These are phyloP conservation scores for Planoprotostelium fungivorum DNA, from an alignment of 78 protist genomes.

Conservation along the genomic window DNA sequence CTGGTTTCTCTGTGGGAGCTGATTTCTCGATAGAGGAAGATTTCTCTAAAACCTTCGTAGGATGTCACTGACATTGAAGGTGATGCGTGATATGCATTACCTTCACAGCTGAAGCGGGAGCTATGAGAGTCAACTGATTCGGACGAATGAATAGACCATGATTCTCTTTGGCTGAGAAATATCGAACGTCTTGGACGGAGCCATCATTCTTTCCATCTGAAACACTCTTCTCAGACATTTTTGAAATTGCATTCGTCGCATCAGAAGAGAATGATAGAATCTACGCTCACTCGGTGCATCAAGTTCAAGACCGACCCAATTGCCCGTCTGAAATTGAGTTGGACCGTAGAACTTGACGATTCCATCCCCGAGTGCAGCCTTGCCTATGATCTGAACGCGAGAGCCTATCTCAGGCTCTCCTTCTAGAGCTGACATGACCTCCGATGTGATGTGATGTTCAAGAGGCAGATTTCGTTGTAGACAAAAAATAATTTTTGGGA, in stretches of 20 bases:
- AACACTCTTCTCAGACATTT: not conserved
- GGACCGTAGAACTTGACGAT: conserved; percentile 44
- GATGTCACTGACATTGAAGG: conserved; percentile 3
- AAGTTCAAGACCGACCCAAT: conserved; percentile 69
- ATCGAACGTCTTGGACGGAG: conserved; percentile 45
- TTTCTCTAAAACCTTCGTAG: conserved; percentile 13
- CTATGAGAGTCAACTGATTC: conserved; percentile 8
- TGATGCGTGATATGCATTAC: too few relatives aligned
- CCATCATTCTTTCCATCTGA: conserved; percentile 57
- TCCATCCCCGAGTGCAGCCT: conserved; percentile 48
- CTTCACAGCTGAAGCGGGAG: not conserved
- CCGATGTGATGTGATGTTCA: too few relatives aligned
- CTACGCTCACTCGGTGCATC: conserved; percentile 29
- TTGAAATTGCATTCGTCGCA: not conserved
- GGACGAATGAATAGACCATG: conserved; percentile 62
- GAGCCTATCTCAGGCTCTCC: conserved; percentile 13
- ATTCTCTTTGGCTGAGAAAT: conserved; percentile 36
- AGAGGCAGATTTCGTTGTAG: too few relatives aligned
- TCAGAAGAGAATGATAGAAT: not conserved
- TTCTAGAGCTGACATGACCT: not conserved
- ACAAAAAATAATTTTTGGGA: too few relatives aligned
- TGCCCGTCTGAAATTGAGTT: conserved; percentile 50
- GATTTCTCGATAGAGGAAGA: not conserved
- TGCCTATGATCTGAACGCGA: conserved; percentile 22
- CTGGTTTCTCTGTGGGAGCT: not conserved